Percentiles rank a stretch among this genome's conserved stretches.
phyloP scores from a whole-genome alignment of 1,284 basidiomycete genomes.

The Pterula multifida region DNA sequence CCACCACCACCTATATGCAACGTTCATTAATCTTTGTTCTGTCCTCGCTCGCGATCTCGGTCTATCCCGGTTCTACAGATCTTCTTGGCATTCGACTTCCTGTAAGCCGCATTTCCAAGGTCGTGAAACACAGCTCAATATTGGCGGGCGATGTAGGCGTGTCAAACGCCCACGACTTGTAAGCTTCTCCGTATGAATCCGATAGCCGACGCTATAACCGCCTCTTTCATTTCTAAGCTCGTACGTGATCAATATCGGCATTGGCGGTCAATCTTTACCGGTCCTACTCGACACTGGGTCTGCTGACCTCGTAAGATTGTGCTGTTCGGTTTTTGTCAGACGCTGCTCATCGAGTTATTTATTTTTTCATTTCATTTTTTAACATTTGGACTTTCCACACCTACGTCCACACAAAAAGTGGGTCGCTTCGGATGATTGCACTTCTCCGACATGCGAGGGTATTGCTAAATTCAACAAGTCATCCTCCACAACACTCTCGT shows the following conservation, averaged over 20 bases:
- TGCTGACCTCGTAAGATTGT: not conserved
- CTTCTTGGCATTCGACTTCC: not conserved
- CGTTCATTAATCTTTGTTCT: too few species aligned
- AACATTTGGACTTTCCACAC: too few species aligned
- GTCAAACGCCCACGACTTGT: not conserved
- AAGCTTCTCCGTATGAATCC: not conserved
- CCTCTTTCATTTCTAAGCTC: not conserved
- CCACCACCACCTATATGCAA: not conserved
- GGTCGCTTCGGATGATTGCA: conserved; percentile 23
- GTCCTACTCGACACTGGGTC: conserved; percentile 1
- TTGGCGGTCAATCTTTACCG: not conserved
- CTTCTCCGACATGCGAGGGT: conserved; percentile 19
- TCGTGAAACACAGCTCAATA: not conserved
- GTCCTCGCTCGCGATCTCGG: too few species aligned
- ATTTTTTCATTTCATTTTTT: not conserved
- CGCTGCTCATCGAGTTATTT: too few species aligned
- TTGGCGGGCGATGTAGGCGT: not conserved
- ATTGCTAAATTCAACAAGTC: conserved; percentile 18
- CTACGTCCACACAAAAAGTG: too few species aligned
- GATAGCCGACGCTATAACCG: not conserved
- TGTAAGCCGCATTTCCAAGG: not conserved
- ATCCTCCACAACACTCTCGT: conserved; percentile 19
- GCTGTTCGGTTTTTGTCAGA: too few species aligned
- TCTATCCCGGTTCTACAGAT: too few species aligned
- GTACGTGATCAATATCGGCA: not conserved